Conservation (phyloP, 805 yeast species). For the Candida morakotiae region DNA sequence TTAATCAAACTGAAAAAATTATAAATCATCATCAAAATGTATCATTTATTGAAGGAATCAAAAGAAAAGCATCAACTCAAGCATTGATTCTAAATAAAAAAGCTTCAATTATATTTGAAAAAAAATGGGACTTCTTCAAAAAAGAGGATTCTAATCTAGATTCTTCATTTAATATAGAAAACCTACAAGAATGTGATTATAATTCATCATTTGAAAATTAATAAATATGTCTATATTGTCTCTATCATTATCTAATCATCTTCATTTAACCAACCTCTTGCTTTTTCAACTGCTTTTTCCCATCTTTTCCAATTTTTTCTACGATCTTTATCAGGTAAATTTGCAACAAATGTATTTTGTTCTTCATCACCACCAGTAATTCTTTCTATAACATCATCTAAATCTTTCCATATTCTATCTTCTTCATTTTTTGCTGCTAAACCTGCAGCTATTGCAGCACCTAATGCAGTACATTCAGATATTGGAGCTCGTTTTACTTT, state of each 20-base stretch:
- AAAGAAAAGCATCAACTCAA: conserved; percentile 17
- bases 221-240: neutral
- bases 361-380: conserved; percentile 30
- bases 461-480: conserved; percentile 90
- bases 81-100: conserved; percentile 9
- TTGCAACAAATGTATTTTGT: conserved; percentile 29
- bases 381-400: conserved; percentile 58
- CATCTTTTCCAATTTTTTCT: conserved; percentile 66
- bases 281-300: conserved; percentile 81
- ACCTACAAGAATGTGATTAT: conserved; percentile 17
- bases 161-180: conserved; percentile 26
- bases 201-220: conserved; percentile 11
- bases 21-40: neutral
- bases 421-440: conserved; percentile 45
- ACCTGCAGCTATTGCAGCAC: conserved; percentile 96
- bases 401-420: conserved; percentile 68
- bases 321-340: conserved; percentile 55
- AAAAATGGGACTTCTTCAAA: conserved; percentile 16
- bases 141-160: conserved; percentile 9
- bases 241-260: conserved; percentile 12
- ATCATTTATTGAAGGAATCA: conserved; percentile 8
- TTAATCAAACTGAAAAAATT: conserved; percentile 6
- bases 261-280: conserved; percentile 72
- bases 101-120: conserved; percentile 18
- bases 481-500: conserved; percentile 76